These are phyloP conservation scores for Pichia eremophila DNA, from an alignment of 805 yeast species.

Conservation along the genomic window DNA sequence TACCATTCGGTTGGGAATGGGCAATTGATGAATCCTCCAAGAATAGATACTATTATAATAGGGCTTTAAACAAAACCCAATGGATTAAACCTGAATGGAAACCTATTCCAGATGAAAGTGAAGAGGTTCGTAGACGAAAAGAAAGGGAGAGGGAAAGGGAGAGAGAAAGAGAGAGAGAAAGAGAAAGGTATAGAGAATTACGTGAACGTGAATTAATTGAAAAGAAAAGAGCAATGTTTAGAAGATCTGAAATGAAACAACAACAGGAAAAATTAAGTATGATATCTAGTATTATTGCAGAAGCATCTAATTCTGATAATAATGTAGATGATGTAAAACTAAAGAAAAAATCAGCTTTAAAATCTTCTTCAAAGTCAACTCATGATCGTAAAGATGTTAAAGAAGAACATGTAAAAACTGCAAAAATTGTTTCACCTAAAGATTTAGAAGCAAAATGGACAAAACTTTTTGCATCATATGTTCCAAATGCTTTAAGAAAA, in stretches of 20 bases:
- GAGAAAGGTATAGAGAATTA: constrained; percentile 14
- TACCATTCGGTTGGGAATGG: constrained; percentile 62
- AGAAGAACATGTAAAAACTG: constrained; percentile 1
- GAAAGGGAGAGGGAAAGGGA: constrained; percentile 13
- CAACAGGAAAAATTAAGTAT: constrained; percentile 19
- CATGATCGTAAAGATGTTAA: not conserved
- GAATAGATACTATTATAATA: constrained; percentile 45
- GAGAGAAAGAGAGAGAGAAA: constrained; percentile 23
- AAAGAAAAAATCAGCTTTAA: not conserved
- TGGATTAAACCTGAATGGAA: constrained; percentile 50
- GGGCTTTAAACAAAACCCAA: constrained; percentile 35
- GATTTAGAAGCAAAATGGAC: constrained; percentile 29
- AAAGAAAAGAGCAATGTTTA: constrained; percentile 21
- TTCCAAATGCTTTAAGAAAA: constrained; percentile 70
- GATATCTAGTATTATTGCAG: constrained; percentile 21
- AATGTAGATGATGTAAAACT: constrained; percentile 1
- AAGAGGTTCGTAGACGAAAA: constrained; percentile 6
- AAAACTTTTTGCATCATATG: constrained; percentile 52
- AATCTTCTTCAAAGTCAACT: too few relatives aligned
- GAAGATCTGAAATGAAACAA: constrained; percentile 17
- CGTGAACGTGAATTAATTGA: constrained; percentile 25
- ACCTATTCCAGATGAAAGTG: not conserved
- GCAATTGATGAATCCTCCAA: constrained; percentile 39
- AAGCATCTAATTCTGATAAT: constrained; percentile 16
- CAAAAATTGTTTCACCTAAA: constrained; percentile 13